Evolutionary conservation across 257 asterid species (phyloP).

Genomic region (Solanum sparsipilum): DNA sequence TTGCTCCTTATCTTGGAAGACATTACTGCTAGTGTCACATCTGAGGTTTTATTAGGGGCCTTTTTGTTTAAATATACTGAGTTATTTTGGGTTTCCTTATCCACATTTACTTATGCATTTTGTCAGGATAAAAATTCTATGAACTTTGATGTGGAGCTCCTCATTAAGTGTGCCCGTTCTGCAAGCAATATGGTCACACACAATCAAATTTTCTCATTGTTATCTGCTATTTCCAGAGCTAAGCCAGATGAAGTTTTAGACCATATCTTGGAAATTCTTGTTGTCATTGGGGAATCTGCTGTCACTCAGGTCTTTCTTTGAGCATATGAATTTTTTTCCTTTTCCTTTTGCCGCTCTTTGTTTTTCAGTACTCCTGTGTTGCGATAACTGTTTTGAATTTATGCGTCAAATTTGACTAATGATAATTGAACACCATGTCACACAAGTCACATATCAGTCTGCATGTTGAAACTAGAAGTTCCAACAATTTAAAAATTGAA

Average conservation of each 20-base stretch:
- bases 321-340: background rate
- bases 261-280: constrained; percentile 57
- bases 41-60: background rate
- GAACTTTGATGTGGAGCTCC: constrained; percentile 47
- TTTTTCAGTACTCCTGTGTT: background rate
- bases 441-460: background rate
- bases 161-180: constrained; percentile 64
- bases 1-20: constrained; percentile 64
- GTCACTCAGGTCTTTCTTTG: constrained; percentile 54
- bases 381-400: background rate
- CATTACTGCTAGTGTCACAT: constrained; percentile 38
- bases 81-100: constrained; percentile 18
- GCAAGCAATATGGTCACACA: constrained; percentile 53
- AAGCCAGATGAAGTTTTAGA: constrained; percentile 68
- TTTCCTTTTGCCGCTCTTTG: background rate
- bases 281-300: constrained; percentile 63
- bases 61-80: constrained; percentile 1
- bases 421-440: background rate
- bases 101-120: constrained; percentile 1
- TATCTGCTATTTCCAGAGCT: constrained; percentile 59
- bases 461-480: background rate
- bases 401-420: background rate
- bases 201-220: constrained; percentile 68
- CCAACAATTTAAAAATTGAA: background rate
- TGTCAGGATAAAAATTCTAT: constrained; percentile 34